Base-by-base conservation (phyloP, 306 rosid species). In the Glycine tomentella region DNA sequence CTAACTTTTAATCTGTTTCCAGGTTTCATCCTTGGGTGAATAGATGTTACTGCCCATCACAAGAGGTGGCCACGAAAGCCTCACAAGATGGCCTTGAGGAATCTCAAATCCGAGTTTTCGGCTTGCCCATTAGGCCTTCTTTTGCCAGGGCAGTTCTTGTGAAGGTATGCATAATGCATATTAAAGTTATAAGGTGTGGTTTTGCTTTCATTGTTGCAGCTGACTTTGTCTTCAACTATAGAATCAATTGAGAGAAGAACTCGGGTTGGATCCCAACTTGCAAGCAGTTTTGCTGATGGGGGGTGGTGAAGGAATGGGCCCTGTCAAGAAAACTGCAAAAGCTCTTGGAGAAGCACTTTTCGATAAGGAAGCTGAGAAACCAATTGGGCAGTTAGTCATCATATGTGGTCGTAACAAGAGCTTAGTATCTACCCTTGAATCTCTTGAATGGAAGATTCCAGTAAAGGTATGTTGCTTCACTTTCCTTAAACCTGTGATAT, bases 221-320 rank as follows among this genome's bases (percentile, higher is more conserved):
- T 80, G 45, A 51, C 45, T 59, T 40, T 80, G 69, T 77, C 10
- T 73, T 69, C 77, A 61, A 16, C 78, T 78, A 2, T 53, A 96
- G 99, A 92, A 88, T 90, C 80, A 92, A 84, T 65, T 93, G 64
- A 92, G 98, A 75, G 89, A 88, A 85, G 99, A 96, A 80, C 93
- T 96, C 25, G 91, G 85, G 70, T 87, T 96, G 93, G 97, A 96
- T 82, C 90, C 88, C 11, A 63, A 87, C 63, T 84, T 96, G 89
- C 98, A 97, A 49, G 97, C 98, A 10, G 99, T 92, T 77, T 90
- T 96, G 86, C 85, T 96, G 58, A 96, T 93, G 99, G 99, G 98
- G 8, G 99, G 99, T 8, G 99, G 98, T 20, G 99, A 96, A 90
- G 99, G 99, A 79, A 93, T 96, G 98, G 99, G 99, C 10, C 99